Evolutionary conservation across 495 filamentous ascomycete species (phyloP).

Genomic region (Tuber magnatum): DNA sequence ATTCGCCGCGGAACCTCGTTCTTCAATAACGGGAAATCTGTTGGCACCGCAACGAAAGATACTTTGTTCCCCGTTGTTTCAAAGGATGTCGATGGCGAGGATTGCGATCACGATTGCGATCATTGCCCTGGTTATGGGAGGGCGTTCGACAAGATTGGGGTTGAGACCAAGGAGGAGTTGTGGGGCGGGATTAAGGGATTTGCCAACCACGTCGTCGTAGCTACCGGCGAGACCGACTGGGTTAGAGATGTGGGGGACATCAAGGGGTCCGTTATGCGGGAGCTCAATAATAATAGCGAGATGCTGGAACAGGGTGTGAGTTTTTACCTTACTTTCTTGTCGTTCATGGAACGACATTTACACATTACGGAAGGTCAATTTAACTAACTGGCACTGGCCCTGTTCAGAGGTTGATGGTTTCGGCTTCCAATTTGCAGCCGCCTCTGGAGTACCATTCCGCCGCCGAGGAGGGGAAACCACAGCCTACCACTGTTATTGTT

Average conservation of each 20-base stretch:
- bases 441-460: constrained; percentile 53
- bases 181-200: constrained; percentile 86
- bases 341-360: constrained; percentile 8
- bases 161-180: constrained; percentile 70
- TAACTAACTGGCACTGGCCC: constrained; percentile 13
- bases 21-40: constrained; percentile 15
- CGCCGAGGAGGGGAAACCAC: constrained; percentile 50
- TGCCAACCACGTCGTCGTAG: constrained; percentile 82
- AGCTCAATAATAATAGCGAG: constrained; percentile 58
- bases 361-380: constrained; percentile 3
- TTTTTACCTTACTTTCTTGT: constrained; percentile 39
- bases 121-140: constrained; percentile 66
- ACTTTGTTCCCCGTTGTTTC: constrained; percentile 56
- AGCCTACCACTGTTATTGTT: constrained; percentile 74
- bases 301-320: constrained; percentile 68
- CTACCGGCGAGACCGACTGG: constrained; percentile 94
- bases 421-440: constrained; percentile 84
- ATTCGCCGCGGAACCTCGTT: constrained; percentile 29
- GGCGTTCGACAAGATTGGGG: constrained; percentile 58
- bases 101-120: constrained; percentile 84
- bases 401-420: constrained; percentile 72
- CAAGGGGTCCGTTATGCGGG: constrained; percentile 90
- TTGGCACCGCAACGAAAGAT: constrained; percentile 22
- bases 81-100: constrained; percentile 67
- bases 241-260: constrained; percentile 83